A percentile compares a stretch with the other conserved stretches of the same genome.
These are phyloP conservation scores for Candida pseudofarinosa DNA, from an alignment of 805 yeast genomes.

Conservation along the genomic window DNA sequence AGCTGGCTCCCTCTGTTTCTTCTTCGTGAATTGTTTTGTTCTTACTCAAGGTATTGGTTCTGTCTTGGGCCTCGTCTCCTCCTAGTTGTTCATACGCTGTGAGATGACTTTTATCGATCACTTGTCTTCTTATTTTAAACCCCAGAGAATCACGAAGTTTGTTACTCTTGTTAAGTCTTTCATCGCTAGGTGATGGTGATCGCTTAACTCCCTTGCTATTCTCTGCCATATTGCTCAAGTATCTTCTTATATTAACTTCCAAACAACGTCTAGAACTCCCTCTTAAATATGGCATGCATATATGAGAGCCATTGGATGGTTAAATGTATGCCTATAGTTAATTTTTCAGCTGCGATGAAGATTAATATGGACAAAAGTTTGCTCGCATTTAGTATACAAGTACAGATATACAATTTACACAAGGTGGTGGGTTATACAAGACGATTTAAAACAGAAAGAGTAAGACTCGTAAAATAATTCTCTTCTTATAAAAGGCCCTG, in stretches of 20 bases:
- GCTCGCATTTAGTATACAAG: neutral
- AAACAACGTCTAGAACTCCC: too few species aligned
- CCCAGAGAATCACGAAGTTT: constrained; percentile 42
- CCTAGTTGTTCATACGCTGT: constrained; percentile 41
- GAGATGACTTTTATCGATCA: constrained; percentile 39
- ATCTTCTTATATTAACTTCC: neutral
- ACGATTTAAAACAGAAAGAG: too few species aligned
- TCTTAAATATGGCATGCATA: too few species aligned
- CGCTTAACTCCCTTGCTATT: constrained; percentile 8
- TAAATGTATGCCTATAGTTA: too few species aligned
- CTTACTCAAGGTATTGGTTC: constrained; percentile 14
- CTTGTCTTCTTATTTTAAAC: constrained; percentile 43
- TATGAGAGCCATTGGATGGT: too few species aligned
- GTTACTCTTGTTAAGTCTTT: neutral
- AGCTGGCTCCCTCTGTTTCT: constrained; percentile 55
- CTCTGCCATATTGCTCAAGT: constrained; percentile 3
- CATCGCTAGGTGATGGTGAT: constrained; percentile 7
- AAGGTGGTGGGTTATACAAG: too few species aligned
- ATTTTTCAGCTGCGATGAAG: neutral
- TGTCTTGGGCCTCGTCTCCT: constrained; percentile 21
- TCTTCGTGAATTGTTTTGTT: constrained; percentile 47
- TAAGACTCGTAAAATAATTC: too few species aligned
- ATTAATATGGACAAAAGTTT: neutral
- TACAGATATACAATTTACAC: neutral
- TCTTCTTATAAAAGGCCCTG: constrained; percentile 81